Evolutionary conservation across 1,139 yeast species (phyloP), one percentile per base, ranked within the genome.

Genomic region (Sugiyamaella sp.): DNA sequence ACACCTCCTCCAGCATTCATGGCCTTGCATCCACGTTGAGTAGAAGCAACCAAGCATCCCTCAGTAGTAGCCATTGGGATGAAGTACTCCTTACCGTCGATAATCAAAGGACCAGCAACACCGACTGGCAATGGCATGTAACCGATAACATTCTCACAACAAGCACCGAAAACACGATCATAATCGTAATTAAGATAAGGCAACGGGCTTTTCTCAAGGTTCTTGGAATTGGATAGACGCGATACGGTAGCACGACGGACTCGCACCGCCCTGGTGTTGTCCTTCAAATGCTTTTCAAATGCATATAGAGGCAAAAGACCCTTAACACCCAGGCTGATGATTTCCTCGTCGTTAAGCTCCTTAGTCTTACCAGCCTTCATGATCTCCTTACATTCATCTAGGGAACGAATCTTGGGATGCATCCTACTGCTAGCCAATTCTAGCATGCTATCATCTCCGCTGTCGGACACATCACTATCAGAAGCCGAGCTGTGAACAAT

Each of bases 51-150:
- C 57, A 93, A 79, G 75, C 98, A 93, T 53, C 99, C 99, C 76
- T 93, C 99, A 49, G 99, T 93, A 25, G 99, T 93, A 35, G 99
- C 99, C 96, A 93, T 90, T 48, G 99, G 99, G 63, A 93, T 84
- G 71, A 89, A 96, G 69, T 80, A 86, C 48, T 95, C 82, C 63
- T 80, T 83, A 45, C 90, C 93, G 71, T 93, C 99, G 66, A 93
- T 88, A 55, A 88, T 77, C 69, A 95, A 74, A 4, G 99, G 99
- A 54, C 99, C 99, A 35, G 98, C 98, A 68, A 95, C 86, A 71
- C 99, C 99, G 57, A 93, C 89, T 9, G 99, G 99, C 46, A 93
- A 71, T 32, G 99, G 99, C 84, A 91, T 82, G 69, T 79, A 93
- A 39, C 99, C 99, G 71, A 93, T 88, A 56, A 93, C 99, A 68